Evolutionary conservation across 306 rosid genomes (phyloP), one percentile per base, ranked within the genome.

Genomic region (Crataegus laevigata): DNA sequence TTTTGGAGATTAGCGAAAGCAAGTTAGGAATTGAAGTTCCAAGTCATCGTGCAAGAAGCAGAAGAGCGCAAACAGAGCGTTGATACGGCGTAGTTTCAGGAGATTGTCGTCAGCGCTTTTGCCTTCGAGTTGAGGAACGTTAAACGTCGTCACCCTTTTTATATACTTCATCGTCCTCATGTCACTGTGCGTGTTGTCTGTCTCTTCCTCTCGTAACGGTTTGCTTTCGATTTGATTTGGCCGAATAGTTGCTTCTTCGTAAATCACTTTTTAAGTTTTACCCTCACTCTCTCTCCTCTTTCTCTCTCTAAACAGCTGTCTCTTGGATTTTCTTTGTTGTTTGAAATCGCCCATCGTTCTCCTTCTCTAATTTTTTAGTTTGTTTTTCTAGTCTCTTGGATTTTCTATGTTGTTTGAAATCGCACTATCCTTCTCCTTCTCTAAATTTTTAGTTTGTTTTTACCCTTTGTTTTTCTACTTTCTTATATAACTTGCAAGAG

Each of bases 121-220:
- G 21, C 54, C 21, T 2, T 57, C 24, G 73, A 42, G 45, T 69
- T 55, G 71, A 8, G 72, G 12, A 55, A 5, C 30, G 52, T 65
- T 7, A 42, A 61, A 72, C 50, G 59, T 55, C 61, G 64, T 71
- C 69, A 15, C 59, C 68, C 45, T 45, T 73, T 78, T 55, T 69
- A 72, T 51, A 68, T 17, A 54, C 15, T 15, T 19, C 59, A 17
- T 78, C 51, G n/a, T 62, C 50, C 0, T 55, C 57, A 14, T 76
- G 21, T 57, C 67, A 24, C 69, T 76, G 55, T 4, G 9, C 15
- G 25, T 52, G 72, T 74, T 65, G 60, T 47, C 43, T 40, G 43
- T 40, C 81, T 78, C 75, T 69, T 82, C 29, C 17, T 12, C 54
- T 68, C 5, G 65, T 63, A 75, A 82, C 85, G 77, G 80, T 73